Evolutionary conservation across 805 yeast genomes (phyloP).

Genomic region (Zygosaccharomyces gambellarensis): DNA sequence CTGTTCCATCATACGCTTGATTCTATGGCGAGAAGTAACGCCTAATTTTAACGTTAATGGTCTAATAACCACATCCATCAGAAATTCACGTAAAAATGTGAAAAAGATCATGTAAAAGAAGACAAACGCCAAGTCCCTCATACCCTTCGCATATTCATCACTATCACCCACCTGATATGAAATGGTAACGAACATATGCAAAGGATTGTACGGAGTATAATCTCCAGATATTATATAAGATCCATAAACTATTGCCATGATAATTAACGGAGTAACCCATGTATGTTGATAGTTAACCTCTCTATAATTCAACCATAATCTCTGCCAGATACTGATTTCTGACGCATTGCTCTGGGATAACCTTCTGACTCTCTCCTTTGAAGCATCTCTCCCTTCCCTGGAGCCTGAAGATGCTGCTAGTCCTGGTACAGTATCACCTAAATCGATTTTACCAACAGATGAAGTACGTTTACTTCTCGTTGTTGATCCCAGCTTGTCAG

Average conservation of each 20-base stretch:
- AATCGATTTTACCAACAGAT: constrained; percentile 66
- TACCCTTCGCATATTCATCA: constrained; percentile 79
- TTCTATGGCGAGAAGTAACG: constrained; percentile 41
- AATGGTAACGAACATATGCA: constrained; percentile 58
- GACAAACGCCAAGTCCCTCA: constrained; percentile 74
- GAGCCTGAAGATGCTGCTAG: constrained; percentile 61
- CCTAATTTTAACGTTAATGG: constrained; percentile 65
- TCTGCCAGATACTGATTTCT: constrained; percentile 51
- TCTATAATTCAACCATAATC: constrained; percentile 52
- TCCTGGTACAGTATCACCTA: constrained; percentile 69
- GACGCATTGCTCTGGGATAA: constrained; percentile 19
- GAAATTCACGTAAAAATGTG: constrained; percentile 85
- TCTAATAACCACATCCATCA: constrained; percentile 73
- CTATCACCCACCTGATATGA: constrained; percentile 61
- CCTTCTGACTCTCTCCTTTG: constrained; percentile 35
- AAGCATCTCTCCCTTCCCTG: constrained; percentile 38
- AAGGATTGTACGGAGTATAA: constrained; percentile 52
- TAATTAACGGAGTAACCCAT: constrained; percentile 65
- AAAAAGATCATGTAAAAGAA: constrained; percentile 77
- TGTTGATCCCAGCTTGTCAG: constrained; percentile 11
- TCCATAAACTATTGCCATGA: constrained; percentile 39
- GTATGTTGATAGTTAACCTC: constrained; percentile 57
- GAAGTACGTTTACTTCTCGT: constrained; percentile 48
- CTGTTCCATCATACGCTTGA: constrained; percentile 88
- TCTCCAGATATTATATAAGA: constrained; percentile 55